Conservation (phyloP, 2,329 filamentous ascomycete species). For the Ascochyta fabae region DNA sequence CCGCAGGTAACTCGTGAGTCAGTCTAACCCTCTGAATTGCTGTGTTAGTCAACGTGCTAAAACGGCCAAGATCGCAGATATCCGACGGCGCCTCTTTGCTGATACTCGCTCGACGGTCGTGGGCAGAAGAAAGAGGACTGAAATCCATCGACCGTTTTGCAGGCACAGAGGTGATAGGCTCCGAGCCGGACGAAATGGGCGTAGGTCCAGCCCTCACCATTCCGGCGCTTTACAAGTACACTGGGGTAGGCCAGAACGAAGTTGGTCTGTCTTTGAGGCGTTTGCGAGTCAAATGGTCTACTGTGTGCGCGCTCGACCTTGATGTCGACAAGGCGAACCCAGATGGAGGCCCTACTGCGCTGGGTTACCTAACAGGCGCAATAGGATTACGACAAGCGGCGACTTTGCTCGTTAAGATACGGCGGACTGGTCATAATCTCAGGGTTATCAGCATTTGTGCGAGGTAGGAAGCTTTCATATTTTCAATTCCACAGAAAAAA, state of each 20-base stretch:
- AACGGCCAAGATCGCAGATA: conserved; percentile 73
- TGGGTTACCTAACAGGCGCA: conserved; percentile 79
- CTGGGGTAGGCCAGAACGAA: conserved; percentile 77
- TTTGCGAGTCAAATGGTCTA: conserved; percentile 98
- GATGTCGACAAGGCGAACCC: conserved; percentile 80
- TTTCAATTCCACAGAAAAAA: neutral
- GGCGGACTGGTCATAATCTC: conserved; percentile 72
- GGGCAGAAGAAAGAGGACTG: too few species aligned
- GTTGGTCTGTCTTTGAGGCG: conserved; percentile 95
- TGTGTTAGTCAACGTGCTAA: conserved; percentile 28
- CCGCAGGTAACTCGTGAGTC: conserved; percentile 74
- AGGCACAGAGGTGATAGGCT: conserved; percentile 86
- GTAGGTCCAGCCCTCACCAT: conserved; percentile 78
- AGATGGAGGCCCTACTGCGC: conserved; percentile 79
- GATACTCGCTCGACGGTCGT: conserved; percentile 81
- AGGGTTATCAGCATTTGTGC: conserved; percentile 89
- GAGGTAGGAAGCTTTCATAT: conserved; percentile 15
- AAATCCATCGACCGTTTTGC: conserved; percentile 71
- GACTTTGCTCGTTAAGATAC: conserved; percentile 74
- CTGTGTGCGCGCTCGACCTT: conserved; percentile 72
- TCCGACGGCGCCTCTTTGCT: conserved; percentile 92
- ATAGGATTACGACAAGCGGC: conserved; percentile 83
- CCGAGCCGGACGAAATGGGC: conserved; percentile 94
- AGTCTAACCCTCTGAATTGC: too few species aligned
- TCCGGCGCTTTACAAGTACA: conserved; percentile 80